phyloP scores from a whole-genome alignment of 2,329 filamentous ascomycete genomes.

The Colletotrichum tamarilloi region DNA sequence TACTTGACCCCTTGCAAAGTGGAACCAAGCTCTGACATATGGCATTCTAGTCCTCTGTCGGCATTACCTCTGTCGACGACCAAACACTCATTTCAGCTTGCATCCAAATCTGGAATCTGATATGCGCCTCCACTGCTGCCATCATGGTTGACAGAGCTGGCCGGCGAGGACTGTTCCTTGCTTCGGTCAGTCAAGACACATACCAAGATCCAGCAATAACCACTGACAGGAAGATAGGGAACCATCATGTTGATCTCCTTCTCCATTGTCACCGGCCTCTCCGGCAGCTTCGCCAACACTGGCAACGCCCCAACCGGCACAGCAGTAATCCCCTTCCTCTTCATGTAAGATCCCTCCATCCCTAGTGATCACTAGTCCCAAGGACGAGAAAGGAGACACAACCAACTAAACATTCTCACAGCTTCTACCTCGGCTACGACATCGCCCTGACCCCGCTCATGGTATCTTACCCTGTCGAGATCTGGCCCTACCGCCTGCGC shows the following conservation, averaged over 20 bases:
- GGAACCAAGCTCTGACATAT: background rate
- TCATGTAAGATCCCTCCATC: constrained; percentile 38
- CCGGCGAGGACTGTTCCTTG: constrained; percentile 1
- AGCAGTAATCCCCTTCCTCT: constrained; percentile 49
- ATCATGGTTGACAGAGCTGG: constrained; percentile 20
- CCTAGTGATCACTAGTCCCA: too few relatives aligned
- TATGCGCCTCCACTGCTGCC: constrained; percentile 15
- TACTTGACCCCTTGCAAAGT: background rate
- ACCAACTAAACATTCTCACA: background rate
- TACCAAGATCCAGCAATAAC: too few relatives aligned
- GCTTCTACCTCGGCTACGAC: constrained; percentile 50
- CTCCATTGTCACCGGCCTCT: constrained; percentile 22
- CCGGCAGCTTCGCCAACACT: constrained; percentile 35
- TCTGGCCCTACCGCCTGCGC: constrained; percentile 40
- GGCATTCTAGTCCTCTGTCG: constrained; percentile 30
- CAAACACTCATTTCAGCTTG: constrained; percentile 49
- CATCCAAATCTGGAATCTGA: constrained; percentile 29
- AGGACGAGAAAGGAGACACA: background rate
- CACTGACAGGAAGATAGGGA: background rate
- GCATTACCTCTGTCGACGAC: constrained; percentile 43
- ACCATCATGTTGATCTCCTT: constrained; percentile 28
- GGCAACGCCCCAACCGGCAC: constrained; percentile 39
- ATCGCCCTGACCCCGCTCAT: constrained; percentile 49
- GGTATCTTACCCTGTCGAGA: constrained; percentile 43
- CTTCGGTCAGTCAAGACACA: background rate